phyloP scores from a whole-genome alignment of 257 asterid species.

The Schizonepeta tenuifolia region DNA sequence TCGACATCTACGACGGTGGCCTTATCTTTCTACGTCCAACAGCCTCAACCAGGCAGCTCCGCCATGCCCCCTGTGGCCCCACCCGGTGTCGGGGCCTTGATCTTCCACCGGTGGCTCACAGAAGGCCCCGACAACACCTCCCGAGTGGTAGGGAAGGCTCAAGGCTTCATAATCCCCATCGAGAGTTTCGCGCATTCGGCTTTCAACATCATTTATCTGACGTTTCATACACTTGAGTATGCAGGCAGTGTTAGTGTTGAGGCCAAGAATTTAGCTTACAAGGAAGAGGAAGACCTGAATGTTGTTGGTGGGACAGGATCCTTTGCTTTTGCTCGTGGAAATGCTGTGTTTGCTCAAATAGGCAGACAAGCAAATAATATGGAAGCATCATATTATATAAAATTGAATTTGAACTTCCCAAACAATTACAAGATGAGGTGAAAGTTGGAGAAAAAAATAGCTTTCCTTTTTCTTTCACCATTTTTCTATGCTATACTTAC shows the following conservation, averaged over 20 bases:
- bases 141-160: slow-evolving; percentile 69
- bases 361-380: slow-evolving; percentile 29
- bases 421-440: neutral
- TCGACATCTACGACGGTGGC: slow-evolving; percentile 37
- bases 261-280: slow-evolving; percentile 56
- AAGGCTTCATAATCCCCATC: slow-evolving; percentile 78
- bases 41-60: slow-evolving; percentile 46
- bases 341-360: slow-evolving; percentile 65
- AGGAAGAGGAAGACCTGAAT: slow-evolving; percentile 48
- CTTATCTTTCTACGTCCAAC: slow-evolving; percentile 70
- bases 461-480: neutral
- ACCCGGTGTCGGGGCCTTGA: slow-evolving; percentile 52
- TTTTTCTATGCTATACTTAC: neutral
- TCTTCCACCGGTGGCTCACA: slow-evolving; percentile 66
- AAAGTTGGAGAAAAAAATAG: neutral
- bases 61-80: slow-evolving; percentile 35
- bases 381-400: slow-evolving; percentile 59
- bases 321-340: slow-evolving; percentile 84
- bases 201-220: slow-evolving; percentile 78
- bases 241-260: slow-evolving; percentile 68
- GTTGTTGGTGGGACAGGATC: slow-evolving; percentile 94
- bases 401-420: slow-evolving; percentile 59
- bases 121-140: slow-evolving; percentile 72
- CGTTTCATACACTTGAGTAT: slow-evolving; percentile 49
- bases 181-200: slow-evolving; percentile 69